These are phyloP conservation scores for Craspedostauros australis DNA, from an alignment of 108 stramenopile genomes.

Conservation along the genomic window DNA sequence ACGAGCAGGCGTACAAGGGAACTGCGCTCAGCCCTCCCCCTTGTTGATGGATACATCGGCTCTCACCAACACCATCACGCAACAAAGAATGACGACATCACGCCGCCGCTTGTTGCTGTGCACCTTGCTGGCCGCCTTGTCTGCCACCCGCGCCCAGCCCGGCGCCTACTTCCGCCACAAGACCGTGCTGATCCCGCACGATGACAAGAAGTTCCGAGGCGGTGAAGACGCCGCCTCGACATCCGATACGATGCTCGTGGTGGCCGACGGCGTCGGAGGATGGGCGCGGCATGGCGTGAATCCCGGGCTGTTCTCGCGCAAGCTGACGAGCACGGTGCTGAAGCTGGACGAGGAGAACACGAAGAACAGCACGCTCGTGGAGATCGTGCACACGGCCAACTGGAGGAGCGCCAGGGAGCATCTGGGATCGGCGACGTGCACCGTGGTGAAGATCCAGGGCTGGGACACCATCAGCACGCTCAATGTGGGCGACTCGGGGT, in stretches of 20 bases:
- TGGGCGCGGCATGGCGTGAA: constrained; percentile 19
- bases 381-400: constrained; percentile 17
- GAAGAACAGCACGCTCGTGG: not conserved
- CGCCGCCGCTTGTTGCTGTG: not conserved
- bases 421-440: constrained; percentile 25
- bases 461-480: constrained; percentile 5
- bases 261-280: constrained; percentile 28
- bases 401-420: constrained; percentile 9
- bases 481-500: constrained; percentile 25
- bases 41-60: not conserved
- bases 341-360: not conserved
- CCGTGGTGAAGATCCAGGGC: not conserved
- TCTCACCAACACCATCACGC: not conserved
- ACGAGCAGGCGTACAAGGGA: too few species aligned
- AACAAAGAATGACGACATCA: not conserved
- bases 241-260: constrained; percentile 13
- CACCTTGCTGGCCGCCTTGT: not conserved
- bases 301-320: constrained; percentile 14
- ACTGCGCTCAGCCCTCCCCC: too few species aligned
- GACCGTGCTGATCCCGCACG: constrained; percentile 24
- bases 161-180: constrained; percentile 14
- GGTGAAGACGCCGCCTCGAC: constrained; percentile 27
- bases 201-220: constrained; percentile 25
- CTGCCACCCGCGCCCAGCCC: not conserved
- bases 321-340: constrained; percentile 5